A percentile compares a stretch with the other conserved stretches of the same genome.
These are phyloP conservation scores for Venustampulla echinocandica DNA, from an alignment of 495 filamentous ascomycete genomes.

Conservation along the genomic window DNA sequence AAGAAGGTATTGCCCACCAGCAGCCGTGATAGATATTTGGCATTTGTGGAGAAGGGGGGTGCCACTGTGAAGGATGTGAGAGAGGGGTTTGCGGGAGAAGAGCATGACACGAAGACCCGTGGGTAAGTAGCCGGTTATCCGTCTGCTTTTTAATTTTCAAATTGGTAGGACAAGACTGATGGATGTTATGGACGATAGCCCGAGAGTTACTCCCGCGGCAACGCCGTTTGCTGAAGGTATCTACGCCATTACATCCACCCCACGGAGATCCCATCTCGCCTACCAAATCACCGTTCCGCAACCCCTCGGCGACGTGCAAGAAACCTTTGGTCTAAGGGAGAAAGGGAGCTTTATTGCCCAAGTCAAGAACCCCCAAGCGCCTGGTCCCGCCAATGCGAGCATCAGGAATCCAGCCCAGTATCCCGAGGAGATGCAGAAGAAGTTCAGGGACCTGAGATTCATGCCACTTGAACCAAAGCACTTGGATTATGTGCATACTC, in stretches of 20 bases:
- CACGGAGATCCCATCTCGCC: constrained; percentile 62
- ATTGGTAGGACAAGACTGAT: too few species aligned
- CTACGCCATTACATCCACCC: constrained; percentile 71
- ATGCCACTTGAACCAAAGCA: constrained; percentile 63
- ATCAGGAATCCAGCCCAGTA: constrained; percentile 63
- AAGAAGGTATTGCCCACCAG: constrained; percentile 80
- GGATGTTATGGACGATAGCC: too few species aligned
- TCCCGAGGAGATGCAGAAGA: constrained; percentile 60
- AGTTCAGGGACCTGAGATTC: constrained; percentile 71
- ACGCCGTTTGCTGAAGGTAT: constrained; percentile 76
- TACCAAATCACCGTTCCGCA: constrained; percentile 77
- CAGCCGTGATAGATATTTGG: constrained; percentile 64
- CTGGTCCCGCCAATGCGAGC: constrained; percentile 52
- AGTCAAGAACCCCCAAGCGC: constrained; percentile 69
- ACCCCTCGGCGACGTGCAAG: constrained; percentile 62
- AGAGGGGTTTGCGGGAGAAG: constrained; percentile 53
- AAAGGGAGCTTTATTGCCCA: constrained; percentile 73
- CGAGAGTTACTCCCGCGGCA: constrained; percentile 61
- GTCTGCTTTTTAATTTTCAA: too few species aligned
- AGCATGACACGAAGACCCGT: constrained; percentile 70
- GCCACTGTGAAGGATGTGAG: constrained; percentile 61
- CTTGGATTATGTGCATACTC: constrained; percentile 68
- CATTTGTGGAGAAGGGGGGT: constrained; percentile 73
- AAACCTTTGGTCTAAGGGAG: constrained; percentile 61
- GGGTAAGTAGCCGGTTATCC: constrained; percentile 33